Percentiles rank a stretch among this genome's conserved stretches.
Evolutionary conservation across 2,329 filamentous ascomycete species (phyloP).

Genomic region (Stachybotrys chlorohalonatus): DNA sequence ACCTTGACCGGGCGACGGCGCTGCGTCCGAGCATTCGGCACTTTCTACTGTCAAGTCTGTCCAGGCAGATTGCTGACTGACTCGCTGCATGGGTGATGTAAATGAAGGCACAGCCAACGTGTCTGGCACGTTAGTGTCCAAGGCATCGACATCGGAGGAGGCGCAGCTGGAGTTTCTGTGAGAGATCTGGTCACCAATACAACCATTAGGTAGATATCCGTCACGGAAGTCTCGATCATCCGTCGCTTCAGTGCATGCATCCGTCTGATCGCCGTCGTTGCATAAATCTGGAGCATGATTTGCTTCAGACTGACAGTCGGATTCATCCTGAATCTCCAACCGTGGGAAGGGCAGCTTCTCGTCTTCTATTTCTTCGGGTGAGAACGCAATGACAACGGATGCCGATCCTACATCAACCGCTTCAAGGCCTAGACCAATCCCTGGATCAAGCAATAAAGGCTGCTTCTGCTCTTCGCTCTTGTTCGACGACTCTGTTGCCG

Average conservation of each 20-base stretch:
- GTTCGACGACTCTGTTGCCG: background rate
- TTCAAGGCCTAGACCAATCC: background rate
- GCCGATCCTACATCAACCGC: background rate
- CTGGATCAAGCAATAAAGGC: background rate
- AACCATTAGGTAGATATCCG: constrained; percentile 16
- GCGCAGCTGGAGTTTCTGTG: constrained; percentile 30
- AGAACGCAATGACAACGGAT: background rate
- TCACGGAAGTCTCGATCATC: constrained; percentile 20
- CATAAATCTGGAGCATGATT: constrained; percentile 15
- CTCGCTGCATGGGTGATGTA: constrained; percentile 33
- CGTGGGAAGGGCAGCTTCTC: constrained; percentile 22
- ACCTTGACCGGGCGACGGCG: constrained; percentile 16
- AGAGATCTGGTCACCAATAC: constrained; percentile 19
- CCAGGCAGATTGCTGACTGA: constrained; percentile 50
- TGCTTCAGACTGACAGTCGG: constrained; percentile 27
- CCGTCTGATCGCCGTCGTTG: constrained; percentile 22
- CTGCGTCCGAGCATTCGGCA: constrained; percentile 27
- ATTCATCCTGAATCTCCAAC: constrained; percentile 25
- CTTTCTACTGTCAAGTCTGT: constrained; percentile 51
- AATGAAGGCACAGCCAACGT: constrained; percentile 38
- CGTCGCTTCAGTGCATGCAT: constrained; percentile 25
- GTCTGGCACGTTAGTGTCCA: constrained; percentile 28
- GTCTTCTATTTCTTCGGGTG: background rate
- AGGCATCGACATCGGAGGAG: constrained; percentile 23
- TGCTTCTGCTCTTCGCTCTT: background rate